Evolutionary conservation across 495 filamentous ascomycete genomes (phyloP), one percentile per base, ranked within the genome.

Genomic region (Xylaria cubensis): DNA sequence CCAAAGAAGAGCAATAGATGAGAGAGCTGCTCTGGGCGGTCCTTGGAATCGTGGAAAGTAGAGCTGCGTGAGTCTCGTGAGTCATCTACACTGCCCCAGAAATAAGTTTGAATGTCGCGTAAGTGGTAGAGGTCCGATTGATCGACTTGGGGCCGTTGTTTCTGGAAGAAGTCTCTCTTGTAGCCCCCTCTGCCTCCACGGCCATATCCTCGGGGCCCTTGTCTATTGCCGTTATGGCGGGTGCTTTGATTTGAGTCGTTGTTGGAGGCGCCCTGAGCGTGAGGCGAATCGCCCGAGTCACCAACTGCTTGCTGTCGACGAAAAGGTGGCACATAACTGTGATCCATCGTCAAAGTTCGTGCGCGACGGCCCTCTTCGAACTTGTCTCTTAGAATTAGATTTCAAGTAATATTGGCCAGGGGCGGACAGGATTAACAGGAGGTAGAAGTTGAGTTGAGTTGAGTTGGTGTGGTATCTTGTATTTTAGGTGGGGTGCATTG

Each of bases 111-210:
- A 21, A 78, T 72, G 7, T 74, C 74, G 12, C 19, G 34, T 59
- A 24, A n/a, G 10, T 21, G 13, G 51, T 69, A 74, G 41, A 76
- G 44, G 5, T 64, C 56, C 2, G 41, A 4, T 13, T 58, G 17
- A 5, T 71, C 63, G 13, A 42, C 42, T 56, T 46, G 42, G 53
- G 62, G 48, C 64, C 48, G 13, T 55, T 65, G 15, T 5, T 64
- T 51, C 74, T 55, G 51, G 51, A 69, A 73, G 70, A 72, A 76
- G 17, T 75, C 72, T 66, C 78, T 78, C 55, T 74, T 68, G 61
- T 79, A 73, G 50, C 76, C 75, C n/a, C 72, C 66, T 69, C 73
- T 19, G 29, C 68, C 61, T 32, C 73, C 32, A 15, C 74, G 53
- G 68, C 71, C 67, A 48, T 69, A 42, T 21, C 73, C 74, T 66